Percentiles rank a stretch among this genome's conserved stretches.
These are phyloP conservation scores for Spinellus fusiger DNA, from an alignment of 192 early-diverging fungal genomes.

Conservation along the genomic window DNA sequence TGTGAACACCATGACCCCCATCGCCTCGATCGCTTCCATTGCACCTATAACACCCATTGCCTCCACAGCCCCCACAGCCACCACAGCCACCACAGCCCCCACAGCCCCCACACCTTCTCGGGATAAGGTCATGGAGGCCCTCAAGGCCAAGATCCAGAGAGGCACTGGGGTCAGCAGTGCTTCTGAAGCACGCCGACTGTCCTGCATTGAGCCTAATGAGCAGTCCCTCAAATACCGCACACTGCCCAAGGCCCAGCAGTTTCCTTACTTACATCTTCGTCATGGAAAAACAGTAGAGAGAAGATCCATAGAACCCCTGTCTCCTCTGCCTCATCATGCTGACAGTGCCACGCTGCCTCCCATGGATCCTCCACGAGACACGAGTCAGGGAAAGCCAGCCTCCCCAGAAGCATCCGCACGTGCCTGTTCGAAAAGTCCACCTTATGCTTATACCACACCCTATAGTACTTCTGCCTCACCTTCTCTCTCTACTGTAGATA, in stretches of 20 bases:
- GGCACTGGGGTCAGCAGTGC: slow-evolving; percentile 3
- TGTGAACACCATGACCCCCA: too few species aligned
- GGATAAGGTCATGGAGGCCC: slow-evolving; percentile 25
- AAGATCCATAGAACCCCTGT: too few species aligned
- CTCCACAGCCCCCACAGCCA: background rate
- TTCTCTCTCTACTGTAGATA: too few species aligned
- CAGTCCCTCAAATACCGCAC: background rate
- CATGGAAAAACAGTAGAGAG: too few species aligned
- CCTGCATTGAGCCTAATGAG: background rate
- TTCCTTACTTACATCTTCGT: background rate
- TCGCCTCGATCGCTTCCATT: too few species aligned
- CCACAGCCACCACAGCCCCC: background rate
- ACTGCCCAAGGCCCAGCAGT: background rate
- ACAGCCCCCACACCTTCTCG: slow-evolving; percentile 2
- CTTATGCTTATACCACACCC: too few species aligned
- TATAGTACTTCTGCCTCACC: too few species aligned
- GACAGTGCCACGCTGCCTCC: background rate
- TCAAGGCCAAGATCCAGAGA: slow-evolving; percentile 26
- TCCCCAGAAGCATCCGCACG: too few species aligned
- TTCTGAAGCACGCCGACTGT: background rate
- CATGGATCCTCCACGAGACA: background rate
- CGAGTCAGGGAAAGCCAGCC: too few species aligned
- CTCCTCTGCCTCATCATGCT: too few species aligned
- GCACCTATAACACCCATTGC: too few species aligned
- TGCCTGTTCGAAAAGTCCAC: too few species aligned